Conservation (phyloP, 371 early-diverging fungal genomes). For the Apophysomyces trapeziformis region DNA sequence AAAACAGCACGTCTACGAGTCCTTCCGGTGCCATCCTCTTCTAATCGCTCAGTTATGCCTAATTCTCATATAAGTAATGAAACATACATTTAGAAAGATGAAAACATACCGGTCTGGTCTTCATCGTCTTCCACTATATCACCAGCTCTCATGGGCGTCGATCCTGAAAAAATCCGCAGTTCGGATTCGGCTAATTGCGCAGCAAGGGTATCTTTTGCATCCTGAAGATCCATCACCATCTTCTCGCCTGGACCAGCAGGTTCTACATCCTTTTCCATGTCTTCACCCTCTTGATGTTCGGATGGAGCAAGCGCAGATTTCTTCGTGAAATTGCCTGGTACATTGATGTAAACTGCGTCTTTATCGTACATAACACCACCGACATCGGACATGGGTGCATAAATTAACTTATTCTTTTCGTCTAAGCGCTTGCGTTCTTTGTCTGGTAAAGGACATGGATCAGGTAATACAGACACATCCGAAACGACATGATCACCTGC, state of each 20-base stretch:
- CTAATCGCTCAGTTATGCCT: conserved; percentile 39
- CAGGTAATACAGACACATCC: conserved; percentile 78
- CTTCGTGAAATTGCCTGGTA: conserved; percentile 85
- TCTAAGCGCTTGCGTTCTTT: conserved; percentile 87
- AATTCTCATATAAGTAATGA: background rate
- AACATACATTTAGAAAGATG: conserved; percentile 13
- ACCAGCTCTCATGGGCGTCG: conserved; percentile 74
- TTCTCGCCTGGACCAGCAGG: conserved; percentile 80
- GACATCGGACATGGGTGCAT: conserved; percentile 98
- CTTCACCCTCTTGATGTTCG: conserved; percentile 35
- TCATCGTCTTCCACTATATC: conserved; percentile 49
- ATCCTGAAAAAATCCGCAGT: conserved; percentile 81
- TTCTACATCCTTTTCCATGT: conserved; percentile 39
- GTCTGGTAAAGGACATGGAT: conserved; percentile 95
- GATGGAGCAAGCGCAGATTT: conserved; percentile 55
- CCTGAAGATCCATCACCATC: conserved; percentile 92
- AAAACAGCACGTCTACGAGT: conserved; percentile 66
- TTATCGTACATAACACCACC: conserved; percentile 98
- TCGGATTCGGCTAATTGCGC: conserved; percentile 79
- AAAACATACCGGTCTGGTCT: conserved; percentile 17
- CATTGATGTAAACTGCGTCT: conserved; percentile 97
- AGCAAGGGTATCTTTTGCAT: conserved; percentile 75
- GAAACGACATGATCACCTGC: conserved; percentile 87
- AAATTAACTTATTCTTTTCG: conserved; percentile 93
- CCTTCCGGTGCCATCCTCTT: conserved; percentile 53